Evolutionary conservation across 1,284 basidiomycete species (phyloP), one percentile per base, ranked within the genome.

Genomic region (Ganoderma lingzhi): DNA sequence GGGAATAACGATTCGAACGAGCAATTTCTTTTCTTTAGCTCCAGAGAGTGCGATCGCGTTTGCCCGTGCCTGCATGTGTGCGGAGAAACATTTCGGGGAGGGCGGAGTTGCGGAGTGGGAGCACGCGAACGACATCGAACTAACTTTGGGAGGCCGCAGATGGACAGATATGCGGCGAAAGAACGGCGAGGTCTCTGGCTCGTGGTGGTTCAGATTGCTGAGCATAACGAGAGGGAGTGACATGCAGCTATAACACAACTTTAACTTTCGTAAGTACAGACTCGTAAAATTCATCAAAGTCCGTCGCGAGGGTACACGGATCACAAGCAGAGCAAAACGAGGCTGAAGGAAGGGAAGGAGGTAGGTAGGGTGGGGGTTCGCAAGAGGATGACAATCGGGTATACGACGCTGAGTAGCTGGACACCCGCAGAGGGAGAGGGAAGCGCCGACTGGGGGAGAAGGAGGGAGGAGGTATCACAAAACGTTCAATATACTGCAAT

Each of bases 1-100:
- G 71, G 71, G 71, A 68, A 69, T 65, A 66, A 66, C 48, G 48
- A 28, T 28, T 48, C 68, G 45, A 64, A 56, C 41, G 9, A 15
- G n/a, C 37, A 28, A 41, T 42, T 28, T 28, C 12, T 14, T 61
- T 42, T 61, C 41, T 15, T 58, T 58, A 19, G 55, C 15, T 17
- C 35, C 15, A 8, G 23, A 35, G 5, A 8, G 48, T 51, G 48
- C 48, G 48, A 14, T 51, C 9, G 48, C 48, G 48, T 28, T 1
- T 23, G 9, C 10, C 42, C 42, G 42, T 44, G 42, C 17, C 42
- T 19, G 42, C 48, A 23, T 51, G 15, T 56, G 53, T 19, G 53
- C 6, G 53, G 15, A 56, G 30, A 5, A 56, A 17, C 53, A n/a
- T 51, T 51, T 10, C 6, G 48, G n/a, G 48, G 48, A 5, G 53